Evolutionary conservation across 192 early-diverging fungal genomes (phyloP).

Genomic region (Coemansia sp.): DNA sequence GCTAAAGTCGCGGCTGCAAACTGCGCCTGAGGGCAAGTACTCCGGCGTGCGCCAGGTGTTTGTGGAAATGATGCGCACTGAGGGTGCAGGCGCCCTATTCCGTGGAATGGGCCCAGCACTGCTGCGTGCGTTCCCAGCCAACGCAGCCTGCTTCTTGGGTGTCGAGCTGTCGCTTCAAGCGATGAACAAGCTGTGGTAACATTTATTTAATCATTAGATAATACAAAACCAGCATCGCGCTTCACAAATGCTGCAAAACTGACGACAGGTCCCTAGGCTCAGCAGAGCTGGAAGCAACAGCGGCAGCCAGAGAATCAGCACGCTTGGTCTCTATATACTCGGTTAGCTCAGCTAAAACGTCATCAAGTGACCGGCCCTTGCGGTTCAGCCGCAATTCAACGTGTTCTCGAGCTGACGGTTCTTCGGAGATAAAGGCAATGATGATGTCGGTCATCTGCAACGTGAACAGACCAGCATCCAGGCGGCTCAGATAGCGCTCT

Average conservation of each 20-base stretch:
- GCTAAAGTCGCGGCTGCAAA: constrained; percentile 77
- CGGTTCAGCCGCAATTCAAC: constrained; percentile 30
- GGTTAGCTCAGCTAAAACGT: constrained; percentile 24
- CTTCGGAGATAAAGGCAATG: constrained; percentile 63
- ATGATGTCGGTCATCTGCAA: constrained; percentile 71
- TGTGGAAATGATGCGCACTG: constrained; percentile 56
- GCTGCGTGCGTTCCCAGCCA: constrained; percentile 78
- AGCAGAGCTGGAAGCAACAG: not conserved
- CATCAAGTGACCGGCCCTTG: constrained; percentile 23
- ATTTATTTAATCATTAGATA: not conserved
- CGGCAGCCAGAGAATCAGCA: constrained; percentile 5
- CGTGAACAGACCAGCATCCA: constrained; percentile 81
- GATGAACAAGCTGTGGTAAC: constrained; percentile 51
- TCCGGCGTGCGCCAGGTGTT: constrained; percentile 53
- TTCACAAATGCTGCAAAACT: not conserved
- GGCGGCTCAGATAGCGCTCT: constrained; percentile 63
- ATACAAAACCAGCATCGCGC: not conserved
- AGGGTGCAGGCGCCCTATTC: constrained; percentile 68
- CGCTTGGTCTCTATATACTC: constrained; percentile 25
- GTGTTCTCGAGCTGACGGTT: constrained; percentile 19
- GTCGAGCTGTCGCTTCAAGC: constrained; percentile 51
- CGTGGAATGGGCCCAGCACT: constrained; percentile 80
- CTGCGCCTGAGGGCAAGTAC: constrained; percentile 57
- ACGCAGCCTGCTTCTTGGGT: constrained; percentile 78
- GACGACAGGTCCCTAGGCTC: not conserved